Base-by-base conservation (phyloP, 805 yeast genomes). In the Saturnispora ahearnii region DNA sequence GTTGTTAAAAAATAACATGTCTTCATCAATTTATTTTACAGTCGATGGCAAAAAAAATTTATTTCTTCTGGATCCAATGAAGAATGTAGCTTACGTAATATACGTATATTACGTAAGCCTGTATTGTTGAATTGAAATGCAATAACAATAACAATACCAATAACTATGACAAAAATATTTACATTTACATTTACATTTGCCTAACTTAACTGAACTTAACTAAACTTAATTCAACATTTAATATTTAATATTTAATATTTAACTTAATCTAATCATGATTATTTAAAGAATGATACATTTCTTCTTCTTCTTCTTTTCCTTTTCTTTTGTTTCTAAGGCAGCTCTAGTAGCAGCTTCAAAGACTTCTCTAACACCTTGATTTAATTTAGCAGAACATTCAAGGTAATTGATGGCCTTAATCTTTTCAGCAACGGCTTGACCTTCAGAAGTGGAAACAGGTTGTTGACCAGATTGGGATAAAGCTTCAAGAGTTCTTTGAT, bases 301-400 rank as follows among this genome's bases (percentile, higher is more conserved):
- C 75, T 77, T 78, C 74, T 77, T 78, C 75, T 77, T 78, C 73
- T 76, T 77, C 62, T 68, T 72, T 69, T 70, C 66, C 68, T 67
- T 66, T 62, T 73, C 78, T 68, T 82, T 79, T 50, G 81, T 79
- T 73, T 76, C 78, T 61, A 88, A 77, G 18, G 96, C 87, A 50
- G 96, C 96, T 67, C 96, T 79, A 24, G 96, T 87, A 32, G 96
- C 96, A 58, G 86, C 81, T 72, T 87, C 95, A 64, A 88, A 88
- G 52, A 89, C 96, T 67, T 87, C 95, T 67, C 87, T 82, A 52
- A 88, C 96, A 71, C 95, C 95, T 68, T 82, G 84, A 63, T 89
- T 89, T 58, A 87, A 81, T 72, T 84, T 85, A 34, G 96, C 96
- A 47, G 96, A 87, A 76, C 96, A 88, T 73, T 88, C 96, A 62